phyloP scores from a whole-genome alignment of 2,329 filamentous ascomycete genomes.

The Thielaviopsis ethacetica region DNA sequence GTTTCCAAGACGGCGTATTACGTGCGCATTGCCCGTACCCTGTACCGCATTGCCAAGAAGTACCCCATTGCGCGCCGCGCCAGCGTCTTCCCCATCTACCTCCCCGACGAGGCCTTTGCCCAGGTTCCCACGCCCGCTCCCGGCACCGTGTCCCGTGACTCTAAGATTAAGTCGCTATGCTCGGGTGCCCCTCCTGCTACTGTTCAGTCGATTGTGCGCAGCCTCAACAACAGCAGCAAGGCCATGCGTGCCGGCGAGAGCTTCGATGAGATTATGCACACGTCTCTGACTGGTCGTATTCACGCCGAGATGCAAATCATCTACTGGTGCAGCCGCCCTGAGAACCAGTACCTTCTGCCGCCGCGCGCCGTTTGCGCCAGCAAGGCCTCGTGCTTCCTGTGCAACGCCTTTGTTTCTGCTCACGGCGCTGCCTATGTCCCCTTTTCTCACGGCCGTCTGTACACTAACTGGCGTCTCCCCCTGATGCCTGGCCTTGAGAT shows the following conservation, averaged over 20 bases:
- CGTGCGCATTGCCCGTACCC: conserved; percentile 12
- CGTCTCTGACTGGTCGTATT: conserved; percentile 20
- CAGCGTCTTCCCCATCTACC: conserved; percentile 17
- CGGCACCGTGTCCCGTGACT: conserved; percentile 7
- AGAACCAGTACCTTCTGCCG: conserved; percentile 14
- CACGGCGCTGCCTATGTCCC: conserved; percentile 26
- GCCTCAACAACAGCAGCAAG: conserved; percentile 6
- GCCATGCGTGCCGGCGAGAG: conserved; percentile 8
- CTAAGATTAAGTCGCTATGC: conserved; percentile 6
- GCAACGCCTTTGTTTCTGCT: conserved; percentile 28
- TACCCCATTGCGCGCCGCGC: conserved; percentile 17
- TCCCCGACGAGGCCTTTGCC: conserved; percentile 12
- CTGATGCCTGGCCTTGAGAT: conserved; percentile 9
- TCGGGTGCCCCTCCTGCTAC: conserved; percentile 6
- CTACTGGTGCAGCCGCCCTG: conserved; percentile 23
- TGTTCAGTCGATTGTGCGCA: conserved; percentile 7
- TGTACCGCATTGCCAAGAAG: conserved; percentile 19
- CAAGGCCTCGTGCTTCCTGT: conserved; percentile 35
- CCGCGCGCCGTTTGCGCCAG: conserved; percentile 30
- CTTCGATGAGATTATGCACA: conserved; percentile 11
- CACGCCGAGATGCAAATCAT: conserved; percentile 36
- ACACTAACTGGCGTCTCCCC: conserved; percentile 29
- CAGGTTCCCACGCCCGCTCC: conserved; percentile 5
- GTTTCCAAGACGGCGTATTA: conserved; percentile 11
- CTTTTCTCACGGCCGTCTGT: conserved; percentile 27